Evolutionary conservation across 1,284 basidiomycete genomes (phyloP), one percentile per base, ranked within the genome.

Genomic region (Cryptococcus sp.): DNA sequence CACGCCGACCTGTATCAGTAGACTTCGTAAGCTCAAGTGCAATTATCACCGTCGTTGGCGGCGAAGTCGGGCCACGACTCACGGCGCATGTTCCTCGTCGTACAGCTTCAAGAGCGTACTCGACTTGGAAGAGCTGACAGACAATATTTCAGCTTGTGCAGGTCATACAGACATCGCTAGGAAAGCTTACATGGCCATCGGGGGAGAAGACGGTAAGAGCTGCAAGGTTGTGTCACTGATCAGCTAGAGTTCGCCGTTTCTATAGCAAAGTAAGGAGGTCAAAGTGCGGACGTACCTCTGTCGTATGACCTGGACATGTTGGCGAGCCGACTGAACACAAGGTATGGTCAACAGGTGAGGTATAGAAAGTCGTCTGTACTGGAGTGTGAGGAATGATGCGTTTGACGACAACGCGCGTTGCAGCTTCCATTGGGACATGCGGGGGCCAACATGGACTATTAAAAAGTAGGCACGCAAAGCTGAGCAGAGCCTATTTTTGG

Each of bases 11-110:
- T 95, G 63, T 1, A 16, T 17, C 45, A n/a, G 26, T 13, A 62
- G 17, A 60, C 60, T 46, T 46, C 8, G 19, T 43, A 16, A 44
- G 44, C 25, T 13, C 51, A 19, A 39, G 13, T 17, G 19, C 29
- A 34, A 4, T 2, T 5, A 34, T 13, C n/a, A 53, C 52, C 45
- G 29, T 55, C 38, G 47, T 26, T 50, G 23, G 11, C 11, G 41
- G 25, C 19, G 45, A 25, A 25, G 49, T 57, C 10, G 29, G 45
- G 44, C 34, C 22, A 20, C 13, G 34, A 82, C 85, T 74, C 74
- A 96, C 95, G 53, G 95, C 95, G 77, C 95, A 98, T 16, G 96
- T 99, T 50, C 96, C 96, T 78, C 95, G 93, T 69, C 91, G 83
- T 49, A 99, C 96, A 51, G 96, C 96, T 79, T 99, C 96, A 22